A percentile compares a stretch with the other conserved stretches of the same genome.
phyloP scores from a whole-genome alignment of 805 yeast species.

The Cyberlindnera suaveolens region DNA sequence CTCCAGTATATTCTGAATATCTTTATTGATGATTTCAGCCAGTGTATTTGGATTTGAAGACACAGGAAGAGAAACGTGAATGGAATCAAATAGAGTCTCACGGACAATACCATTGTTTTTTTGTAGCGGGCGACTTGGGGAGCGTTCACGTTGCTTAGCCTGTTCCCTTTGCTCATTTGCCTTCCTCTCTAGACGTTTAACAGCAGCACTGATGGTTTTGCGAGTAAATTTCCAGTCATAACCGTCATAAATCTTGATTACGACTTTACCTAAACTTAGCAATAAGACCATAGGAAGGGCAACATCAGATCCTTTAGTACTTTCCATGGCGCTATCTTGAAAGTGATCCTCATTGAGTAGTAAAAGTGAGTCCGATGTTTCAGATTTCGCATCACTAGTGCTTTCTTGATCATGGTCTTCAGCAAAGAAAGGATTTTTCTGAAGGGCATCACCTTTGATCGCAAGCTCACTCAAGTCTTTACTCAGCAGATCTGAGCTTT shows the following conservation, averaged over 20 bases:
- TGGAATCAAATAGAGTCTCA: slow-evolving; percentile 71
- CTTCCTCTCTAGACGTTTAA: slow-evolving; percentile 51
- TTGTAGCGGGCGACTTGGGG: neutral
- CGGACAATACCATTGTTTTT: slow-evolving; percentile 34
- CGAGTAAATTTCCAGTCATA: slow-evolving; percentile 87
- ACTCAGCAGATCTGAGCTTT: slow-evolving; percentile 22
- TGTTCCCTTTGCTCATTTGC: slow-evolving; percentile 25
- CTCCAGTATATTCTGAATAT: slow-evolving; percentile 27
- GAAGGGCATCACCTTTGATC: slow-evolving; percentile 7
- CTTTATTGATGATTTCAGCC: slow-evolving; percentile 48
- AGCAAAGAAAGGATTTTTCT: slow-evolving; percentile 14
- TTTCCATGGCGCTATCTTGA: slow-evolving; percentile 2
- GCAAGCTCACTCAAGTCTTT: slow-evolving; percentile 26
- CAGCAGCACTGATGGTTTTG: slow-evolving; percentile 54
- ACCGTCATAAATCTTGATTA: slow-evolving; percentile 70
- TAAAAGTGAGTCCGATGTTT: slow-evolving; percentile 16
- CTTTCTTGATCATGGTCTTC: neutral
- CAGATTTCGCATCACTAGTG: slow-evolving; percentile 6
- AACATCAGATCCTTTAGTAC: slow-evolving; percentile 1
- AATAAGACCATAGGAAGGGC: slow-evolving; percentile 14
- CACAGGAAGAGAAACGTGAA: slow-evolving; percentile 58
- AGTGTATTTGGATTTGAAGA: slow-evolving; percentile 37
- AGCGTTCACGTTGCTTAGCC: slow-evolving; percentile 2
- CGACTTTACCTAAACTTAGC: slow-evolving; percentile 31
- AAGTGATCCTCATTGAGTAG: slow-evolving; percentile 24